These are phyloP conservation scores for Paxillus ammoniavirescens DNA, from an alignment of 768 basidiomycete species.

Conservation along the genomic window DNA sequence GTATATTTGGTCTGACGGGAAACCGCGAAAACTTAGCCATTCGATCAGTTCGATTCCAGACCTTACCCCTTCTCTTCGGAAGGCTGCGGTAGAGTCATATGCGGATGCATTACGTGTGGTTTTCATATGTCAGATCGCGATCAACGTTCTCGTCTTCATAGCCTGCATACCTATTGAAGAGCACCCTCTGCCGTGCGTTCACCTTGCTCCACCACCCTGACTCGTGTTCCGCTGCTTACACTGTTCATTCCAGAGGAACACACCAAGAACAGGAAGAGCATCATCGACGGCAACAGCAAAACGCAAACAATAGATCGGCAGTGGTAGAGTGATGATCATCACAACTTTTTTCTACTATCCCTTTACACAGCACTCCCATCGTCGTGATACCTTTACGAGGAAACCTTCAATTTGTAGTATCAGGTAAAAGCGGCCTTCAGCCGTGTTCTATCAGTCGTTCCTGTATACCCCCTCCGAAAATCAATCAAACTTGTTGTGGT, in stretches of 20 bases:
- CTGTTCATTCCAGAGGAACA: constrained; percentile 45
- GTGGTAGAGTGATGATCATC: constrained; percentile 13
- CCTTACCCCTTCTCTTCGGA: constrained; percentile 50
- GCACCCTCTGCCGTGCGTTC: constrained; percentile 50
- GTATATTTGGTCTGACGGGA: constrained; percentile 14
- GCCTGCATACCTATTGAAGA: constrained; percentile 76
- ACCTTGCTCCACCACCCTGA: constrained; percentile 4
- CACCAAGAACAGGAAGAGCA: constrained; percentile 61
- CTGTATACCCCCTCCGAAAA: constrained; percentile 15
- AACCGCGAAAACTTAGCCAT: constrained; percentile 43
- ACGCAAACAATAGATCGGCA: constrained; percentile 14
- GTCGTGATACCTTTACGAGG: constrained; percentile 21
- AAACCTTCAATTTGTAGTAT: constrained; percentile 24
- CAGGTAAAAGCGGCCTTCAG: constrained; percentile 20
- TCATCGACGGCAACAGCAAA: constrained; percentile 42
- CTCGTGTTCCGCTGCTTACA: constrained; percentile 16
- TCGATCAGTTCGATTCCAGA: constrained; percentile 69
- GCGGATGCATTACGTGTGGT: constrained; percentile 76
- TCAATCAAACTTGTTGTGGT: neutral
- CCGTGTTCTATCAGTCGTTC: constrained; percentile 18
- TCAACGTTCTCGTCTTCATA: constrained; percentile 66
- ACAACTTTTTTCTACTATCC: constrained; percentile 4
- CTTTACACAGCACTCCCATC: constrained; percentile 5
- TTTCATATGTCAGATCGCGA: constrained; percentile 74
- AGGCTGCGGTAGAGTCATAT: constrained; percentile 75